These are phyloP conservation scores for Vanderwaltozyma polyspora DNA, from an alignment of 805 yeast species.

Conservation along the genomic window DNA sequence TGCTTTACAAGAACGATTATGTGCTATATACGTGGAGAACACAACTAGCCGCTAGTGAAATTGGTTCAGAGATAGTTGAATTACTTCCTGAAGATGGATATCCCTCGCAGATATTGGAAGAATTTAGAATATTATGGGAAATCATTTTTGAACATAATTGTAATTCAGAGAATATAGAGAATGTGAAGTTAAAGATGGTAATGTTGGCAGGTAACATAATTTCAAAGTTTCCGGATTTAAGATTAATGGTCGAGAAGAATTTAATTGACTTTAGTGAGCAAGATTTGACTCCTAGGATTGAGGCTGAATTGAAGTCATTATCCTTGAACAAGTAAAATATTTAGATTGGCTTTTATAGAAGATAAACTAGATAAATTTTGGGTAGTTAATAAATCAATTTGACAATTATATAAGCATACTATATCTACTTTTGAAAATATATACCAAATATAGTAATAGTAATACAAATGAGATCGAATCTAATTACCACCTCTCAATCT, in stretches of 20 bases:
- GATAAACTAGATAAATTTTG: not conserved
- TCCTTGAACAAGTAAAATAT: too few relatives aligned
- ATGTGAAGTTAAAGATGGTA: constrained; percentile 43
- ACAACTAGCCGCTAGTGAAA: constrained; percentile 36
- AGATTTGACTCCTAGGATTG: constrained; percentile 41
- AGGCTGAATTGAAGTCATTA: constrained; percentile 21
- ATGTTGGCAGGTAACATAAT: constrained; percentile 27
- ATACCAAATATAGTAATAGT: not conserved
- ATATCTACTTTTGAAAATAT: too few relatives aligned
- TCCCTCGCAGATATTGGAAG: constrained; percentile 5
- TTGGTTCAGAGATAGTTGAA: constrained; percentile 21
- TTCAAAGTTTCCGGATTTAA: constrained; percentile 7
- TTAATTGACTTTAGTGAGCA: constrained; percentile 19
- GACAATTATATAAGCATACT: not conserved
- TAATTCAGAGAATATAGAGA: constrained; percentile 38
- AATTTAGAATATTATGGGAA: constrained; percentile 15
- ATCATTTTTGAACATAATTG: constrained; percentile 25
- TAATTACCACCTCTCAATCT: constrained; percentile 71
- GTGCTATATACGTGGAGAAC: constrained; percentile 50
- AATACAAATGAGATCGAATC: not conserved
- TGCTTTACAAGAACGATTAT: constrained; percentile 21
- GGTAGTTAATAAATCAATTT: not conserved
- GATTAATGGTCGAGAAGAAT: constrained; percentile 12
- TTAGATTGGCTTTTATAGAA: not conserved
- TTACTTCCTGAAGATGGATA: not conserved